Base-by-base conservation (phyloP, 2,329 filamentous ascomycete genomes). In the Trichoderma koningiopsis region DNA sequence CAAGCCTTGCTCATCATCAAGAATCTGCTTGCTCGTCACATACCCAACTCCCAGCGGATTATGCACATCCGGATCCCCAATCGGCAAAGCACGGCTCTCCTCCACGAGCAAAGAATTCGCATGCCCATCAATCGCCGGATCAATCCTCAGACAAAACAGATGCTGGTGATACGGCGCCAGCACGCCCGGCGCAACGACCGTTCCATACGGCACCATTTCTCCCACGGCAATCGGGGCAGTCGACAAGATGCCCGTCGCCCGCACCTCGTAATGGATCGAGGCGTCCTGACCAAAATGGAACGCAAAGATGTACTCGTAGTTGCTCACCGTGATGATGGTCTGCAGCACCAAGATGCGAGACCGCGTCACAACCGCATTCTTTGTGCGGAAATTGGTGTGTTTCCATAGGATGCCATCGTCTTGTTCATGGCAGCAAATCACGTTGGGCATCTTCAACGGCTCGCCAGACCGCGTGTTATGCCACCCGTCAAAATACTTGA, bases 381-480 rank as follows among this genome's bases (percentile, higher is more conserved):
- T 82, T 0, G 88, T 91, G n/a, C 89, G 83, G 79, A 84, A 89
- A 78, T 92, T 91, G 27, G 89, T 85, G 78, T 92, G 90, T 76
- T 92, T 92, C 88, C 89, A 92, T 24, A 86, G 83, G 56, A 92
- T 89, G 1, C 90, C 91, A 71, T 87, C 86, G 75, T 92, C 90
- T 74, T 91, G 86, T 77, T 92, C 90, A 74, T 92, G 90, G 2
- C 91, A 80, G 72, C 90, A 92, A 49, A 92, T 81, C 2, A 88
- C 88, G 65, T 89, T 88, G 55, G 85, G 85, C 11, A 84, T 81
- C 2, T 81, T 76, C 19, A 79, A 79, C 0, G 87, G 82, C 1
- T 83, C 81, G 0, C 90, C 90, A 43, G 86, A 81, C 0, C 84
- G 77, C 0, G 82, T 82, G 0, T 86, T 81, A 14, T 88, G 80